Evolutionary conservation across 176 grass and related monocot genomes (phyloP), one percentile per base, ranked within the genome.

Genomic region (Rhipidocladum racemiflorum): DNA sequence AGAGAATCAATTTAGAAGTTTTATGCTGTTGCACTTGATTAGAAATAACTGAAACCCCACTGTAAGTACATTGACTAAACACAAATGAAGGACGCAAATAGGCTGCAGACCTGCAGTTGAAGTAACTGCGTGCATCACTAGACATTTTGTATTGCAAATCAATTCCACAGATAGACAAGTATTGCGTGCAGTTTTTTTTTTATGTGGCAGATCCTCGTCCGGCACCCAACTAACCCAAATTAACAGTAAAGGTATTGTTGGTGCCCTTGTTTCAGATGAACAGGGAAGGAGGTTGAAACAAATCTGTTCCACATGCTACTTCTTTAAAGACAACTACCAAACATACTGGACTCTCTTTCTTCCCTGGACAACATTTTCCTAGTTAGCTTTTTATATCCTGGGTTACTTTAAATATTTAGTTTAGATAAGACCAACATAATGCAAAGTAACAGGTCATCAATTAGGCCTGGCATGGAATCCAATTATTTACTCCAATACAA

Each of bases 51-150:
- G 15, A 50, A 61, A 49, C 10, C 48, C 15, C 54, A 55, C 12
- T 20, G 49, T 7, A 84, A 67, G 32, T 67, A 64, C 10, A 84
- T n/a, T 29, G 51, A 60, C 15, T 76, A 36, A 87, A 61, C 50
- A 76, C 11, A 28, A 62, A 62, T 1, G 20, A 25, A 65, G 54
- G 55, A 70, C 5, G 1, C 32, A 69, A 24, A 51, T 18, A 66
- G 13, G 12, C 13, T 23, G 36, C 63, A 42, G 46, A 86, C 12
- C 9, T 27, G 30, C 25, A 46, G 65, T 65, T 72, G 55, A 7
- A 35, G 73, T 59, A 68, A 76, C 10, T 54, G 45, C 73, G 83
- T 46, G 34, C 21, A 28, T 70, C 56, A 32, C 21, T 32, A 70
- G 28, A 54, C 15, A 81, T 51, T 25, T 65, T 4, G 42, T 14